Base-by-base conservation (phyloP, 441 rosid genomes). In the Gossypium gossypioides region DNA sequence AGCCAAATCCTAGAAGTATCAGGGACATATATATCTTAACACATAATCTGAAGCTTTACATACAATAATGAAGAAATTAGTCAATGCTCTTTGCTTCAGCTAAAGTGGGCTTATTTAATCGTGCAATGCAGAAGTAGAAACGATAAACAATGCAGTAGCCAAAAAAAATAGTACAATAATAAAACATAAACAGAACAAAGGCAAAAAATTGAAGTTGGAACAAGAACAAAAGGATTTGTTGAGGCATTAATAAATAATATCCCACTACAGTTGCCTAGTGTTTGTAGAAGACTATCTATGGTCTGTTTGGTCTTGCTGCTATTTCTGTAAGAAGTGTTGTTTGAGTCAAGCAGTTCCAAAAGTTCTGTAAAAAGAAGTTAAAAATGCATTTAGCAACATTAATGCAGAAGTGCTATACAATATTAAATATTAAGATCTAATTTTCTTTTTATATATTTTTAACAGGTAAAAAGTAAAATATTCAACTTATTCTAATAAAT, bases 141-240 rank as follows among this genome's bases (percentile, higher is more conserved):
- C 1, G 12, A 3, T 10, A 24, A 46, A 22, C 21, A 46, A n/a
- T 21, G n/a, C 0, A 32, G 24, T 32, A 6, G 3, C 24, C 10
- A 8, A 55, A 55, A 55, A 54, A n/a, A n/a, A 50, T n/a, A n/a
- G 55, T n/a, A 50, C 6, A 6, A 18, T 0, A 52, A 52, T 21
- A 52, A 52, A 56, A 56, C 16, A 18, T 7, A 34, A 5, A 10
- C 7, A 18, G 29, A n/a, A 6, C 2, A 19, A 56, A 69, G 16
- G 68, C 18, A 37, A 19, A 55, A 65, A 65, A n/a, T 24, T 22
- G 19, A 42, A 65, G 54, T 65, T 65, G 69, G 34, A 65, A 44
- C 6, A 22, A 44, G 37, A 65, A 65, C 25, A 65, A 15, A 44
- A 24, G 37, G 69, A 4, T 5, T 65, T 22, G 5, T 40, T 40